Conservation (phyloP, 352 stramenopile species). For the Hyaloperonospora brassicae region DNA sequence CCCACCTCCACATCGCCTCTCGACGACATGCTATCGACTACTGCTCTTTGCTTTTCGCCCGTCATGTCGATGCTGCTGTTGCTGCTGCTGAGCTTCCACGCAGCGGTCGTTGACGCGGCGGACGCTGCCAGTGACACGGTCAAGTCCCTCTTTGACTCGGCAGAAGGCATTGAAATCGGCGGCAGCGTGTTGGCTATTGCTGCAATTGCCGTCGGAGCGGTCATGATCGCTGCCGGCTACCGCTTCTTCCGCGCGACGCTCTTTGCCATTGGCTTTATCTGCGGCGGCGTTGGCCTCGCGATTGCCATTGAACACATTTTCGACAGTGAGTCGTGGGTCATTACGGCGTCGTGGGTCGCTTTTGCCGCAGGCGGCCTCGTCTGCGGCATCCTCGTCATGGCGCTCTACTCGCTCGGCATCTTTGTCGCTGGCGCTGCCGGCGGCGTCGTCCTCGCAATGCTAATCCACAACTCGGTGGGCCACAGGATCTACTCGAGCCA, state of each 20-base stretch:
- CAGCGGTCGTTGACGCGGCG: constrained; percentile 7
- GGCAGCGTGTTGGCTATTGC: constrained; percentile 33
- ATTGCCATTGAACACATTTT: constrained; percentile 36
- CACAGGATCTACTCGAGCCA: constrained; percentile 51
- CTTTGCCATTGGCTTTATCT: constrained; percentile 48
- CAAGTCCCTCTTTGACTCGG: constrained; percentile 38
- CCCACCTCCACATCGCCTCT: constrained; percentile 18
- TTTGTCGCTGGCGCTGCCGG: constrained; percentile 45
- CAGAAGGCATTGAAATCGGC: constrained; percentile 27
- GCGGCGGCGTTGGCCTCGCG: constrained; percentile 36
- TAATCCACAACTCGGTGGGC: constrained; percentile 44
- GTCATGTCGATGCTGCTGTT: constrained; percentile 23
- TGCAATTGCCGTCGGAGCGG: constrained; percentile 25
- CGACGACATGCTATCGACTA: constrained; percentile 16
- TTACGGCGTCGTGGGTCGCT: constrained; percentile 49
- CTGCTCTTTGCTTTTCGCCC: neutral
- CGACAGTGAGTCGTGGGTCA: constrained; percentile 37
- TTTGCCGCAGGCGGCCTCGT: constrained; percentile 49
- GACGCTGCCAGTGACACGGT: constrained; percentile 31
- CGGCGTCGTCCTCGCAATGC: constrained; percentile 44
- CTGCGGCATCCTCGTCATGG: constrained; percentile 36
- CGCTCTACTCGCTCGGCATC: constrained; percentile 45
- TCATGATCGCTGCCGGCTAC: constrained; percentile 44
- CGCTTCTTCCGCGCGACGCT: constrained; percentile 49
- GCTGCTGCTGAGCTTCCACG: constrained; percentile 16